Conservation (phyloP, 1,284 basidiomycete genomes). For the Prillingera fragicola region DNA sequence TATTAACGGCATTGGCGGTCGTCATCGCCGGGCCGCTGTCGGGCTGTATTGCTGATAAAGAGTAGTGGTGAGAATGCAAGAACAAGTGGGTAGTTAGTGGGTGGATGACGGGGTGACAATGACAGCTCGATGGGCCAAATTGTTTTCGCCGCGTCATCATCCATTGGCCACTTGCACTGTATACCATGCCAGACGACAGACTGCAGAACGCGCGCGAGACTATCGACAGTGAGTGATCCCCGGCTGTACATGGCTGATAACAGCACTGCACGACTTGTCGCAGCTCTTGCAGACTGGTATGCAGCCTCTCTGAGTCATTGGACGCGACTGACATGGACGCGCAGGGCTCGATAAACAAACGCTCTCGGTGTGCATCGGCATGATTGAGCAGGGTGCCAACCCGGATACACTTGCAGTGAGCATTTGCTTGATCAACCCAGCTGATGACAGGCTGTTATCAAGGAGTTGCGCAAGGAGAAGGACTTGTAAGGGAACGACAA, state of each 20-base stretch:
- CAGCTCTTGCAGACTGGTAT: conserved; percentile 43
- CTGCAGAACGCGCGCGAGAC: conserved; percentile 44
- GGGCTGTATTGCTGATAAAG: no score
- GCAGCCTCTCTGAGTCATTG: not conserved
- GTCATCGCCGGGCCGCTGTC: no score
- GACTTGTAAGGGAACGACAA: not conserved
- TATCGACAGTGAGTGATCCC: conserved; percentile 35
- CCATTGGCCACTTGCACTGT: no score
- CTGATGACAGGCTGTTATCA: conserved; percentile 22
- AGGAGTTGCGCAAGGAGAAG: conserved; percentile 25
- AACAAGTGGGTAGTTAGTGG: not conserved
- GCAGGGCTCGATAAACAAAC: conserved; percentile 45
- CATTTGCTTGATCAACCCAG: not conserved
- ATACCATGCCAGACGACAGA: conserved; percentile 19
- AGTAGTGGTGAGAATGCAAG: not conserved
- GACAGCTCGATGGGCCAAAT: not conserved
- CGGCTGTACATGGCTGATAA: not conserved
- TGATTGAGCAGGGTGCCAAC: conserved; percentile 46
- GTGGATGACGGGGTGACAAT: not conserved
- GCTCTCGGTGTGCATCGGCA: conserved; percentile 42
- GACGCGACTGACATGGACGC: not conserved
- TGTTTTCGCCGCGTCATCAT: no score
- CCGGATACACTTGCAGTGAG: conserved; percentile 45
- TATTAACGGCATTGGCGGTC: no score
- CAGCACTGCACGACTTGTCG: conserved; percentile 43